These are phyloP conservation scores for Phytophthora pinifolia DNA, from an alignment of 352 stramenopile genomes.

Conservation along the genomic window DNA sequence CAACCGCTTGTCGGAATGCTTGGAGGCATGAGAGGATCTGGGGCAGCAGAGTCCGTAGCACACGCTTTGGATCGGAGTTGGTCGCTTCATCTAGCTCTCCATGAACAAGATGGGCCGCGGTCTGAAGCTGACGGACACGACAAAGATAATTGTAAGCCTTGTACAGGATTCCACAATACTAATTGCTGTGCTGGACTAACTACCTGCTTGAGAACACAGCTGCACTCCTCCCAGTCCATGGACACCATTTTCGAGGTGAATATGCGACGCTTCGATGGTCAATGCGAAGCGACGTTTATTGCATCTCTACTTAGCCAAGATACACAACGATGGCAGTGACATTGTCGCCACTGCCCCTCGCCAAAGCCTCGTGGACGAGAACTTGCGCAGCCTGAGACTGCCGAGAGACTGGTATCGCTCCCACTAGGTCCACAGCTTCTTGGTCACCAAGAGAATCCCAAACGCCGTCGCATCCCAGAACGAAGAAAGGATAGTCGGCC, in stretches of 20 bases:
- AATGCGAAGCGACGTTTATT: conserved; percentile 8
- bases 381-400: conserved; percentile 49
- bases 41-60: conserved; percentile 8
- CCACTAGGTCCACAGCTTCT: conserved; percentile 69
- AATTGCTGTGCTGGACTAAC: background rate
- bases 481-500: conserved; percentile 59
- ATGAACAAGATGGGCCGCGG: conserved; percentile 22
- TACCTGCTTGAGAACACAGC: conserved; percentile 34
- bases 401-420: conserved; percentile 32
- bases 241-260: conserved; percentile 1
- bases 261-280: conserved; percentile 15
- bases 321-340: conserved; percentile 79
- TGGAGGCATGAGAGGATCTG: conserved; percentile 29
- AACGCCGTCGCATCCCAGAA: conserved; percentile 79
- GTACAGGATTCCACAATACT: background rate
- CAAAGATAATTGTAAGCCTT: background rate
- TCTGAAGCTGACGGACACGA: conserved; percentile 22
- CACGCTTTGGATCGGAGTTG: conserved; percentile 2
- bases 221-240: conserved; percentile 24
- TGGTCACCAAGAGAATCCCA: conserved; percentile 82
- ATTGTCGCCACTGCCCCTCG: conserved; percentile 69
- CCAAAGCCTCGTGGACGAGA: conserved; percentile 56
- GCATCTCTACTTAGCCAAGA: conserved; percentile 31
- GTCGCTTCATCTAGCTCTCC: background rate
- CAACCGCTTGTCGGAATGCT: conserved; percentile 24